Base-by-base conservation (phyloP, 2,329 filamentous ascomycete genomes). In the Penicillium sp. region DNA sequence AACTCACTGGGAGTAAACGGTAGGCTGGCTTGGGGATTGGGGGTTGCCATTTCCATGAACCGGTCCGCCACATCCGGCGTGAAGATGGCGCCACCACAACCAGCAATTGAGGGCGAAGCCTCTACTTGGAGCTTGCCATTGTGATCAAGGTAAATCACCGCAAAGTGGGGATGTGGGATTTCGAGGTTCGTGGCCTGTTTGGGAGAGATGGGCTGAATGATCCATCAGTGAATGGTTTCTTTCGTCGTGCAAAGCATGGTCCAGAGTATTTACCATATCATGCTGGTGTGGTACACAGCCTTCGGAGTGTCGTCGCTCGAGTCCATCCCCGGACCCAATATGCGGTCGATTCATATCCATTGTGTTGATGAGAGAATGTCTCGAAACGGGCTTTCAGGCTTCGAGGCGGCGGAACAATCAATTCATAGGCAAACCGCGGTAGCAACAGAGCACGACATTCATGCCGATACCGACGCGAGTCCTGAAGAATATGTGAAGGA, bases 71-170 rank as follows among this genome's bases (percentile, higher is more conserved):
- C 55, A n/a, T 66, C 63, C 3, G 58, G 54, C 2, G 63, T 63
- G 44, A 67, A 66, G 13, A 67, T 62, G 0, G 51, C 44, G 11
- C 53, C 58, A 21, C 55, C 60, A 27, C 56, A 61, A 13, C 58
- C 56, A 11, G 55, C 47, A 33, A 66, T 56, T 7, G 63, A 66
- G 7, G 59, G 50, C 1, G 64, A 67, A 10, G 51, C 54, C 37
- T 62, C 53, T 3, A 63, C 39, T 15, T 56, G 55, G 23, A 62
- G 48, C 20, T 63, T 53, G 2, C 64, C 63, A 35, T 62, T 56
- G 11, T 58, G 54, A 33, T 67, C 62, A 19, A 65, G 52, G 35
- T 63, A 67, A 25, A 67, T 54, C 39, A 67, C 48, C n/a, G 62
- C 63, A 33, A 60, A 67, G 36, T 67, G 64, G 4, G 57, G 52